Evolutionary conservation across 768 basidiomycete species (phyloP).

Genomic region (Rhodotorula diobovata): DNA sequence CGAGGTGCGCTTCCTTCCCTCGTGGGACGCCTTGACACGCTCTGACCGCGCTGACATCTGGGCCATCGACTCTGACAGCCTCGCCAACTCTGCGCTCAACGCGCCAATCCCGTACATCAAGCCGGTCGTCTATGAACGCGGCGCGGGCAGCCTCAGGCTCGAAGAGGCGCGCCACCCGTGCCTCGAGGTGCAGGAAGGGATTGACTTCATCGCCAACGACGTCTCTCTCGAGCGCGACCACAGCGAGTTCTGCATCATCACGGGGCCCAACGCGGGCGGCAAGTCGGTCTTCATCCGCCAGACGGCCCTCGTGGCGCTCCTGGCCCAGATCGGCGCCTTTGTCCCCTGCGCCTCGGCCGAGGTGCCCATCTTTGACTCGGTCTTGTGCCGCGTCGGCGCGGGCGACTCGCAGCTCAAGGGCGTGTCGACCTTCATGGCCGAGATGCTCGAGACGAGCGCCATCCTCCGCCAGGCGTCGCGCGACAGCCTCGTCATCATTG

Average conservation of each 20-base stretch:
- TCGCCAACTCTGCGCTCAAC: constrained; percentile 83
- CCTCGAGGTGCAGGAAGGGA: constrained; percentile 89
- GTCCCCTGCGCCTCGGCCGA: constrained; percentile 84
- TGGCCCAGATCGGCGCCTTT: constrained; percentile 93
- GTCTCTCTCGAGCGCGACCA: constrained; percentile 75
- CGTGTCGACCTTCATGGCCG: constrained; percentile 98
- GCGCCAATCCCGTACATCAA: constrained; percentile 85
- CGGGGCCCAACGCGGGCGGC: constrained; percentile 98
- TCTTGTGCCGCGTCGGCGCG: constrained; percentile 90
- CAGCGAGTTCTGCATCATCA: constrained; percentile 94
- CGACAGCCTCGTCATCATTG: constrained; percentile 92
- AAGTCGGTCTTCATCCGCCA: constrained; percentile 68
- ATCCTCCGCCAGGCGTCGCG: constrained; percentile 86
- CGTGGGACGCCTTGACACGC: rapidly evolving
- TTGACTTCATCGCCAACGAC: constrained; percentile 92
- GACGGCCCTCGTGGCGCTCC: constrained; percentile 91
- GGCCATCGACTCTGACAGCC: too few species aligned
- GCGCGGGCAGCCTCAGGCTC: constrained; percentile 72
- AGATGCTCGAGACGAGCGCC: constrained; percentile 97
- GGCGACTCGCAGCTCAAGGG: constrained; percentile 97
- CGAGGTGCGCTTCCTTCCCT: constrained; percentile 58
- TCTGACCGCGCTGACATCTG: neutral
- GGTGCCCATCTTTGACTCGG: constrained; percentile 89
- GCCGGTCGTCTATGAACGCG: constrained; percentile 54
- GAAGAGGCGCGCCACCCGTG: constrained; percentile 91